A percentile compares a stretch with the other conserved stretches of the same genome.
Conservation (phyloP, 1,284 basidiomycete species). For the Irpex sp. region DNA sequence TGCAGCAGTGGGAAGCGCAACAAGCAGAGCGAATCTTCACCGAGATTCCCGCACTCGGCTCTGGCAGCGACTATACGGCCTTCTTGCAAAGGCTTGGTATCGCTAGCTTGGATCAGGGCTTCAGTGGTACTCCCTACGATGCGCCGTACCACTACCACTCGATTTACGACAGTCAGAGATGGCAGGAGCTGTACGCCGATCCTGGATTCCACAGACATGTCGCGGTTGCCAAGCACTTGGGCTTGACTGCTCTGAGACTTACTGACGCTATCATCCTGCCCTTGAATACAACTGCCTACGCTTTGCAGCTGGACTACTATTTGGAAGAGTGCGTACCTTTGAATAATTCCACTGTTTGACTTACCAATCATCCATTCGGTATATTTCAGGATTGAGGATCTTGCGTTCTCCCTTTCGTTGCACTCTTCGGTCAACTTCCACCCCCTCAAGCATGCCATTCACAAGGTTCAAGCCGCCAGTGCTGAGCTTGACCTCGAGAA, state of each 20-base stretch:
- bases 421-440: slow-evolving; percentile 16
- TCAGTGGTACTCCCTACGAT: slow-evolving; percentile 43
- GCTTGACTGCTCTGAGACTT: slow-evolving; percentile 59
- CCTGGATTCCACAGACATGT: slow-evolving; percentile 69
- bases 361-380: too few relatives aligned
- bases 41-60: slow-evolving; percentile 41
- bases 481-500: slow-evolving; percentile 54
- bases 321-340: slow-evolving; percentile 38
- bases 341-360: too few relatives aligned
- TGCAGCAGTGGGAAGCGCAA: slow-evolving; percentile 16
- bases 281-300: slow-evolving; percentile 76
- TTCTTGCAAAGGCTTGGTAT: slow-evolving; percentile 67
- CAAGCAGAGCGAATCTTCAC: slow-evolving; percentile 20
- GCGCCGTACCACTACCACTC: slow-evolving; percentile 78
- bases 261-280: slow-evolving; percentile 60
- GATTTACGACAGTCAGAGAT: slow-evolving; percentile 71
- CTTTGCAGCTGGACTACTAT: slow-evolving; percentile 46
- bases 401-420: not conserved
- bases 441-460: slow-evolving; percentile 45
- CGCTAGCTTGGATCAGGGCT: slow-evolving; percentile 52
- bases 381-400: not conserved
- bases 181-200: slow-evolving; percentile 74
- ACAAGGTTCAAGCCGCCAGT: slow-evolving; percentile 48
- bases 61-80: slow-evolving; percentile 81
- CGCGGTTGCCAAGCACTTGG: slow-evolving; percentile 69